Percentiles rank a stretch among this genome's conserved stretches.
Evolutionary conservation across 352 stramenopile genomes (phyloP).

Genomic region (Pythium aquatile): DNA sequence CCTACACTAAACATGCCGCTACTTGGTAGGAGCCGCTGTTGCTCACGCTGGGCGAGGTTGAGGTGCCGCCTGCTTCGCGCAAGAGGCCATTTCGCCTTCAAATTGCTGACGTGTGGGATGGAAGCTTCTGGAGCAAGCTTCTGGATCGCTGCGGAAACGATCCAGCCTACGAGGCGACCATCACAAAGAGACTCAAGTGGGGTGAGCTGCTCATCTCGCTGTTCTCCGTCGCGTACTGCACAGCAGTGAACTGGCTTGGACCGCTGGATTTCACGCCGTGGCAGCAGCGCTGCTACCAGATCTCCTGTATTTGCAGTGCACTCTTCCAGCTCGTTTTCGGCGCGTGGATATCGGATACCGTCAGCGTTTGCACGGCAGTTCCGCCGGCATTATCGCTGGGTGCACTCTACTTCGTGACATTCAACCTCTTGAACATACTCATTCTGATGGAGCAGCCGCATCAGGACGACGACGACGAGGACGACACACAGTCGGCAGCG

Average conservation of each 20-base stretch:
- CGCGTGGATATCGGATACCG: constrained; percentile 23
- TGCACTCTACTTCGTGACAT: constrained; percentile 43
- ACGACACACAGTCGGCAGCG: neutral
- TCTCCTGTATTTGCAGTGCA: constrained; percentile 36
- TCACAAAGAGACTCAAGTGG: constrained; percentile 34
- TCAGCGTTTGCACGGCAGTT: constrained; percentile 35
- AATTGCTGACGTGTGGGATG: constrained; percentile 24
- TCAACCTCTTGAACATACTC: constrained; percentile 61
- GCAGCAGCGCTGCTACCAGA: constrained; percentile 41
- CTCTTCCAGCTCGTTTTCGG: constrained; percentile 43
- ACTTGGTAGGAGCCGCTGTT: constrained; percentile 9
- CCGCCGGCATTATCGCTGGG: constrained; percentile 32
- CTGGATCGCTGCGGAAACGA: constrained; percentile 29
- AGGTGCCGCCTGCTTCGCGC: neutral
- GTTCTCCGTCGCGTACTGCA: constrained; percentile 45
- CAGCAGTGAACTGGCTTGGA: constrained; percentile 46
- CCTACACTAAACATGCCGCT: too few relatives aligned
- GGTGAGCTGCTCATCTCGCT: constrained; percentile 48
- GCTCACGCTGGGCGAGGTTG: constrained; percentile 9
- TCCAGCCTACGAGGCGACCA: constrained; percentile 27
- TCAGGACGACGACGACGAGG: neutral
- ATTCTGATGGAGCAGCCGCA: constrained; percentile 41
- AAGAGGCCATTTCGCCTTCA: constrained; percentile 7
- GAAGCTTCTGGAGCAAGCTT: constrained; percentile 26
- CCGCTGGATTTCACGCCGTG: constrained; percentile 49